phyloP scores from a whole-genome alignment of 768 basidiomycete species.

The Rhodosporidiobolus sp. region DNA sequence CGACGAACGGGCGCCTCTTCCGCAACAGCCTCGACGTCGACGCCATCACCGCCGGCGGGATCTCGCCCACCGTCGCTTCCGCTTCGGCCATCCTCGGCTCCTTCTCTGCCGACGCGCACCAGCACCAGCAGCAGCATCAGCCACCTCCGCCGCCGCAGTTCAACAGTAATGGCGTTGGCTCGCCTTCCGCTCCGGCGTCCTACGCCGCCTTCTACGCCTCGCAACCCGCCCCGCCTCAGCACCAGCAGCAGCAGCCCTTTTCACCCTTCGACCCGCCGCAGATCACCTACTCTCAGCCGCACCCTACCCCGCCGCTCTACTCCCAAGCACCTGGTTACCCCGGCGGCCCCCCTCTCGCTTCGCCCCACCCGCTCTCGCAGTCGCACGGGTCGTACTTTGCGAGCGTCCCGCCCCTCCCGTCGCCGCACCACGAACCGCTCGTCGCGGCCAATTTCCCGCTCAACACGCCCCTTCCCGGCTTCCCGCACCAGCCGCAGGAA shows the following conservation, averaged over 20 bases:
- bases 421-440: background rate
- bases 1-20: constrained; percentile 8
- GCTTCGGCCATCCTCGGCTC: constrained; percentile 43
- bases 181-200: background rate
- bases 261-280: constrained; percentile 1
- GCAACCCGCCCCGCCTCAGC: background rate
- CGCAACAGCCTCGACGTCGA: constrained; percentile 22
- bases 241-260: background rate
- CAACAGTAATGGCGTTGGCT: background rate
- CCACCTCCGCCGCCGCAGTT: background rate
- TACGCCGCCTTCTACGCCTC: constrained; percentile 10
- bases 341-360: background rate
- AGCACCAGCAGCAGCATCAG: background rate
- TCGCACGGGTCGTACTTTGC: background rate
- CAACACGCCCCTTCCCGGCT: no score
- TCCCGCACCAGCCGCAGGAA: background rate
- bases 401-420: background rate
- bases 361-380: constrained; percentile 19
- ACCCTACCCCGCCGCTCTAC: background rate
- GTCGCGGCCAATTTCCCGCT: background rate
- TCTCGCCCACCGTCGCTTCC: constrained; percentile 42
- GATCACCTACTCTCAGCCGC: background rate
- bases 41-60: constrained; percentile 15
- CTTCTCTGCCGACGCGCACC: constrained; percentile 19
- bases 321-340: background rate